Conservation (phyloP, 305 asterid species). For the Fraxinus ornus region DNA sequence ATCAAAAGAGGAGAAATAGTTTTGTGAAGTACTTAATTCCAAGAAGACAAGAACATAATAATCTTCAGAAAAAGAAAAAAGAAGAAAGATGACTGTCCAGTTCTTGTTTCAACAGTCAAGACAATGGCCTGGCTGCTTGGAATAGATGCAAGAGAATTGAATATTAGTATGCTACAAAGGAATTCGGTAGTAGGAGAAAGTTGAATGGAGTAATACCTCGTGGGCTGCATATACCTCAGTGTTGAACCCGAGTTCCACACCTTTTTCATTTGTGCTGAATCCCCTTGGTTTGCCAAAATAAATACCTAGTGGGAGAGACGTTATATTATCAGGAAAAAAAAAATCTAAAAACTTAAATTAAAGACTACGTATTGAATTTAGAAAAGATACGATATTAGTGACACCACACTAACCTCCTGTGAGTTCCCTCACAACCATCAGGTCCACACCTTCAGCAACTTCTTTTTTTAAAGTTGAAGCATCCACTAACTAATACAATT, state of each 20-base stretch:
- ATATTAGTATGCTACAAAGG: background rate
- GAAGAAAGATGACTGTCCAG: background rate
- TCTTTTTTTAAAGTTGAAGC: conserved; percentile 92
- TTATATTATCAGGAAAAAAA: background rate
- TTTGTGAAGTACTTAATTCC: background rate
- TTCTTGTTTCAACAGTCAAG: conserved; percentile 2
- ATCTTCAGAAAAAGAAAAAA: background rate
- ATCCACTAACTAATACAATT: conserved; percentile 64
- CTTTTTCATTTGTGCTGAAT: conserved; percentile 62
- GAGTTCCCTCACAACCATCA: conserved; percentile 96
- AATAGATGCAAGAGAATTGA: background rate
- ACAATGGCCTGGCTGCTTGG: background rate
- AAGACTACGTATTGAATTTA: conserved; percentile 2
- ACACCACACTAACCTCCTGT: conserved; percentile 74
- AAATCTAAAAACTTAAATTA: background rate
- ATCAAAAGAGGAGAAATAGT: background rate
- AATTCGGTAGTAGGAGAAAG: conserved; percentile 13
- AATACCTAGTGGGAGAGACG: conserved; percentile 51
- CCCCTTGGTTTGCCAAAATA: conserved; percentile 98
- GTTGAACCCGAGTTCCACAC: conserved; percentile 89
- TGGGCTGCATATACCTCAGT: conserved; percentile 84
- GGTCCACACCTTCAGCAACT: conserved; percentile 94
- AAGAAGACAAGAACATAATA: background rate
- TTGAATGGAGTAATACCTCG: conserved; percentile 55
- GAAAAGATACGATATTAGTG: background rate